Conservation (phyloP, 495 filamentous ascomycete species). For the Penicillium flavigenum region DNA sequence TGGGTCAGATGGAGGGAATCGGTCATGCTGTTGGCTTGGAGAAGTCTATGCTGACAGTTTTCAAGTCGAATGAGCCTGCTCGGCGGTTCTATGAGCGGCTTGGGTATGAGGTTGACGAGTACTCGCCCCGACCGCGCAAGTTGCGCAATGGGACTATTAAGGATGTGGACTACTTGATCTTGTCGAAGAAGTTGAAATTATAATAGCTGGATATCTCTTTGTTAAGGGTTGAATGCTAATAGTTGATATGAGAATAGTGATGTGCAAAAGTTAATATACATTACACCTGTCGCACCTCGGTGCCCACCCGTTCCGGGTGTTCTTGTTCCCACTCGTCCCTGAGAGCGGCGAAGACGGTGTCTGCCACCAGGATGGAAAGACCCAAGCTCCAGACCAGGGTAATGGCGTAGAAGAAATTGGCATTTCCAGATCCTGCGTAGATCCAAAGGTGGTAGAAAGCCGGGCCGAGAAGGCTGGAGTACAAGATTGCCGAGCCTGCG, state of each 20-base stretch:
- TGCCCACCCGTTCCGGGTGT: conserved; percentile 82
- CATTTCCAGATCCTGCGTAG: conserved; percentile 95
- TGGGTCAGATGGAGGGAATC: conserved; percentile 43
- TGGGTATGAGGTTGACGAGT: conserved; percentile 68
- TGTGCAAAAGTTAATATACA: conserved; percentile 15
- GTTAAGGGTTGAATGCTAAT: conserved; percentile 8
- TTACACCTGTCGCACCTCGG: conserved; percentile 83
- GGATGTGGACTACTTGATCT: conserved; percentile 66
- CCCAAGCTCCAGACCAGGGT: conserved; percentile 96
- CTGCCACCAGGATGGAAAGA: conserved; percentile 74
- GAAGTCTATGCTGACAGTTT: conserved; percentile 86
- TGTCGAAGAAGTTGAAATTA: conserved; percentile 58
- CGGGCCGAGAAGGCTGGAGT: conserved; percentile 83
- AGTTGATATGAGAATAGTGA: neutral
- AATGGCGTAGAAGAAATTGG: conserved; percentile 99
- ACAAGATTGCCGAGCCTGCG: conserved; percentile 74
- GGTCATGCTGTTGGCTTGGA: conserved; percentile 49
- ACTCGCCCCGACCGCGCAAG: conserved; percentile 59
- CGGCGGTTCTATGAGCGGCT: conserved; percentile 63
- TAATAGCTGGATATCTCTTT: conserved; percentile 1
- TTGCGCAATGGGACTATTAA: conserved; percentile 64
- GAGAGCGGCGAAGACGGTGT: conserved; percentile 82
- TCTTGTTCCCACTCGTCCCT: conserved; percentile 94
- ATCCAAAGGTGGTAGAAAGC: conserved; percentile 99
- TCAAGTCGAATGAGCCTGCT: conserved; percentile 62